A percentile compares a stretch with the other conserved stretches of the same genome.
These are phyloP conservation scores for Pythium rishiriense DNA, from an alignment of 352 stramenopile species.

Conservation along the genomic window DNA sequence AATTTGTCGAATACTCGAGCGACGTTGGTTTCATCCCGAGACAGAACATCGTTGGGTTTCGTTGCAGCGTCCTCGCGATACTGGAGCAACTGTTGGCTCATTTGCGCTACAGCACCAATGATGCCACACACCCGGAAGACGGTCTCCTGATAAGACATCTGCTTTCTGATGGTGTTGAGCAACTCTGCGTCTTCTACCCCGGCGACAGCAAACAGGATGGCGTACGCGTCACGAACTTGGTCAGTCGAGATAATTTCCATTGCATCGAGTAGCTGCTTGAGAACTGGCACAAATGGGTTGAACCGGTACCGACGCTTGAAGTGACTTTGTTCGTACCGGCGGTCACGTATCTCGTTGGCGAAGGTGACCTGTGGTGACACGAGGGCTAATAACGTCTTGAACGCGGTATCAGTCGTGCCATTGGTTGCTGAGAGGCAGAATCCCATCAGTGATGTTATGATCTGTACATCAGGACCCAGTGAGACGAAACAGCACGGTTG, in stretches of 20 bases:
- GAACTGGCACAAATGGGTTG: conserved; percentile 35
- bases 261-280: conserved; percentile 61
- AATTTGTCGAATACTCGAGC: conserved; percentile 26
- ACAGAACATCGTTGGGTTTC: not conserved
- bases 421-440: conserved; percentile 35
- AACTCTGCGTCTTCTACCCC: conserved; percentile 49
- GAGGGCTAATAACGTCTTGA: conserved; percentile 40
- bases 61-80: conserved; percentile 28
- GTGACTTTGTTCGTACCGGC: conserved; percentile 21
- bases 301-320: conserved; percentile 31
- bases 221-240: conserved; percentile 52
- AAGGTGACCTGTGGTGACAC: conserved; percentile 35
- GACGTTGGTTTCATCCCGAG: conserved; percentile 7
- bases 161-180: conserved; percentile 53
- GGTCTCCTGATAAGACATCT: conserved; percentile 53
- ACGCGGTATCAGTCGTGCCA: conserved; percentile 32
- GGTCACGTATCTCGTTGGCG: conserved; percentile 15
- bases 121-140: conserved; percentile 54
- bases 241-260: conserved; percentile 41
- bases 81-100: conserved; percentile 34
- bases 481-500: not conserved
- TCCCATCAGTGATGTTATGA: conserved; percentile 38
- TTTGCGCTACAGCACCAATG: conserved; percentile 39
- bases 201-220: conserved; percentile 53
- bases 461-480: conserved; percentile 23